Evolutionary conservation across 2,329 filamentous ascomycete genomes (phyloP), one percentile per base, ranked within the genome.

Genomic region (Penicillium griseofulvum): DNA sequence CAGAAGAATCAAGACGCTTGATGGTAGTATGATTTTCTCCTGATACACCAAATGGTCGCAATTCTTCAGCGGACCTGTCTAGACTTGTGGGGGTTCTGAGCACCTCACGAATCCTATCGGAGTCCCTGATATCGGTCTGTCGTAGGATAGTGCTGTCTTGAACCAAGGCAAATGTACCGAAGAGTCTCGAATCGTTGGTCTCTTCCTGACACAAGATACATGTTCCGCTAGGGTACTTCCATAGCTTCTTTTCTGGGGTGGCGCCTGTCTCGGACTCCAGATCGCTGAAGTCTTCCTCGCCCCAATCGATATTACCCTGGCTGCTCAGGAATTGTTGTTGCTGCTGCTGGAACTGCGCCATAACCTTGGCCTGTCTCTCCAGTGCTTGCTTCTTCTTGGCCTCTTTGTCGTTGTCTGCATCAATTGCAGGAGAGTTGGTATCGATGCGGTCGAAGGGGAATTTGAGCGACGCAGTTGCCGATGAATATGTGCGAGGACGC

Each of bases 131-230:
- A 66, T 96, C 86, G 0, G 94, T 99, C 68, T 96, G 88, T 22
- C 94, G 86, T 52, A 97, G 76, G 51, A 99, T 89, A 33, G 84
- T 86, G 69, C 91, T 97, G 66, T 96, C 87, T 19, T 86, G 90
- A 56, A 99, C 83, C 64, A 96, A 85, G 2, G 90, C 91, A 76
- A 99, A 97, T 0, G 93, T 96, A 56, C 94, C 94, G 69, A 95
- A 97, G 0, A 97, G 81, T 38, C 87, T 85, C 12, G 87, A 87
- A 61, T 97, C 93, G 65, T 93, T 91, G 2, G 91, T 94, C 64
- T 97, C 91, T 74, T 99, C 95, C 72, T 97, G 94, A 68, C 94
- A 99, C 16, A 97, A 78, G 52, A 99, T 97, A 71, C 94, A 99
- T 24, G 91, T 96, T 16, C 92, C 94, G 24, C 86, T 84, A 1